phyloP scores from a whole-genome alignment of 177 flowering plant genomes.

The Vitis hybrid region DNA sequence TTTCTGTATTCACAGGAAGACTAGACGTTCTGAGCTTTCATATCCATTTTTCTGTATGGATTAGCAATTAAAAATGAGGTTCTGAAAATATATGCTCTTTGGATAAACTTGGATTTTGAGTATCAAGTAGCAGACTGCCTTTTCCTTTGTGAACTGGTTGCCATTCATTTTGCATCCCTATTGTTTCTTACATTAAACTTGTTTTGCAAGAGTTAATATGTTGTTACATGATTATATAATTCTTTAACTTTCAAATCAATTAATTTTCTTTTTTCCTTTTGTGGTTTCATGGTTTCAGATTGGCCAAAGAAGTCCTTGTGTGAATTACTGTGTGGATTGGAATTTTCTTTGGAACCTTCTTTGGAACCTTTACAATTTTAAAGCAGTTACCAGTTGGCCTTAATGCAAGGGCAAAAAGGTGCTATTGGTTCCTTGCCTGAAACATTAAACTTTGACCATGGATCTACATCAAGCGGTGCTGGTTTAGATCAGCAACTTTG shows the following conservation, averaged over 20 bases:
- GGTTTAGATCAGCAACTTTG: constrained; percentile 36
- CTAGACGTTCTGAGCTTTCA: too few relatives aligned
- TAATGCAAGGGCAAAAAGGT: constrained; percentile 71
- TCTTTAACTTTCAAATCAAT: neutral
- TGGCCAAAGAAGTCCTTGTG: neutral
- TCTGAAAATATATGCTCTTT: too few relatives aligned
- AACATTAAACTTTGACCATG: constrained; percentile 48
- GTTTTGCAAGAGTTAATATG: neutral
- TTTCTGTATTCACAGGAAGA: too few relatives aligned
- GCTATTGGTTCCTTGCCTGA: constrained; percentile 51
- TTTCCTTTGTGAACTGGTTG: too few relatives aligned
- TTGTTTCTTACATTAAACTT: neutral
- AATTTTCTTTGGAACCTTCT: neutral
- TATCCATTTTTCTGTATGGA: too few relatives aligned
- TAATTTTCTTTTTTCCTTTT: neutral
- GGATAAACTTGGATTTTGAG: too few relatives aligned
- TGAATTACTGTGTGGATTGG: constrained; percentile 6
- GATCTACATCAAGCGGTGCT: constrained; percentile 40
- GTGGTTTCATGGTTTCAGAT: neutral
- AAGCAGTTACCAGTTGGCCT: constrained; percentile 9
- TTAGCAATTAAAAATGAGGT: too few relatives aligned
- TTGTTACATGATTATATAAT: neutral
- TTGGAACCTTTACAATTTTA: neutral
- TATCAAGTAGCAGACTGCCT: too few relatives aligned
- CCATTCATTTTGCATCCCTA: too few relatives aligned